Percentiles rank a stretch among this genome's conserved stretches.
phyloP scores from a whole-genome alignment of 441 rosid species.

The Gossypium gossypioides region DNA sequence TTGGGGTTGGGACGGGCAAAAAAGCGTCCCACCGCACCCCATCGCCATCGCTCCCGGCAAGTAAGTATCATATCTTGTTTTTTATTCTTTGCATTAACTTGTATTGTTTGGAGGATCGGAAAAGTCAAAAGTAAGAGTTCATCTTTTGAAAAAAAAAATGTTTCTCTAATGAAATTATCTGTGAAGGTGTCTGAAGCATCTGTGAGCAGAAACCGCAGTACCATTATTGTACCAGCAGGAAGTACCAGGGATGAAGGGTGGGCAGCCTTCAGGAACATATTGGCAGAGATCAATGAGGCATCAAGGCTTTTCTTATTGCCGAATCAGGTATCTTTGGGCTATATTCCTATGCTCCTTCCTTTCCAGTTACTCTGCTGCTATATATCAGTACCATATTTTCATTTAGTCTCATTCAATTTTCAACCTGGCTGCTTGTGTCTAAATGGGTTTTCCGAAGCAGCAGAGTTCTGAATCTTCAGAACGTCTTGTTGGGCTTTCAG shows the following conservation, averaged over 20 bases:
- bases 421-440: constrained; percentile 13
- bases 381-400: constrained; percentile 1
- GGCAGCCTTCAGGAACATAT: constrained; percentile 86
- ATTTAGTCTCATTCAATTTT: constrained; percentile 10
- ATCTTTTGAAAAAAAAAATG: neutral
- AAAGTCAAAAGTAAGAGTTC: neutral
- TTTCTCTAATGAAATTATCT: constrained; percentile 7
- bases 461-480: constrained; percentile 63
- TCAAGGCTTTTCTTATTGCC: constrained; percentile 60
- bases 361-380: neutral
- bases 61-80: neutral
- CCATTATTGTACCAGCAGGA: constrained; percentile 92
- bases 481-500: constrained; percentile 76
- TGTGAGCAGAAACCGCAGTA: constrained; percentile 84
- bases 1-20: too few relatives aligned
- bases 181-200: constrained; percentile 92
- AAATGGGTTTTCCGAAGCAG: constrained; percentile 29
- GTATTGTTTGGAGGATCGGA: neutral
- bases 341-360: constrained; percentile 9
- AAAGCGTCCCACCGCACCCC: too few relatives aligned
- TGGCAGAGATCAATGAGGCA: constrained; percentile 86
- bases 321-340: constrained; percentile 48
- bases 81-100: neutral
- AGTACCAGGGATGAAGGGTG: constrained; percentile 86
- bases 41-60: neutral